These are phyloP conservation scores for Neonectria faginata DNA, from an alignment of 2,329 filamentous ascomycete genomes.

Conservation along the genomic window DNA sequence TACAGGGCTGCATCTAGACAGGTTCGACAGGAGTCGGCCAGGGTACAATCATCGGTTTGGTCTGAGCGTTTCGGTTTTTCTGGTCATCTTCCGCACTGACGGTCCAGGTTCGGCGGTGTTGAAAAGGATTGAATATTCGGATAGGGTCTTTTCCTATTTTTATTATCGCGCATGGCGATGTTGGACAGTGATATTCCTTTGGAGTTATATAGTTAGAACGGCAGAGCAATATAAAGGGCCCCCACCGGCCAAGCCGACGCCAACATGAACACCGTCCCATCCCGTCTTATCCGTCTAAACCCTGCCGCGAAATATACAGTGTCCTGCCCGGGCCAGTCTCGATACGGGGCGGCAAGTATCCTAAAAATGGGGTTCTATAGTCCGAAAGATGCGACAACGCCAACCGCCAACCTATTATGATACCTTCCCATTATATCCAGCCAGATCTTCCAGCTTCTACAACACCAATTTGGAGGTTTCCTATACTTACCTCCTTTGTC, in stretches of 20 bases:
- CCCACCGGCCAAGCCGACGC: conserved; percentile 26
- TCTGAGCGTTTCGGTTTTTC: conserved; percentile 13
- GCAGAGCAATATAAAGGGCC: conserved; percentile 15
- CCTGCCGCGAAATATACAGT: neutral
- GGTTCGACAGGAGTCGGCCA: conserved; percentile 9
- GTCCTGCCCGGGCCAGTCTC: neutral
- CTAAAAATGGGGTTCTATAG: conserved; percentile 20
- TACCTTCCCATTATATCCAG: neutral
- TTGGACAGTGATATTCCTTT: conserved; percentile 5
- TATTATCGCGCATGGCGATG: neutral
- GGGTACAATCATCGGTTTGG: conserved; percentile 12
- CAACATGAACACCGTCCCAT: neutral
- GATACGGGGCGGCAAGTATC: neutral
- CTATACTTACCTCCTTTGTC: conserved; percentile 2
- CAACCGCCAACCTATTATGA: conserved; percentile 2
- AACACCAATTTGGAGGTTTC: neutral
- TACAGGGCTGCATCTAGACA: conserved; percentile 13
- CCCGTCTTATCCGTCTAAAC: neutral
- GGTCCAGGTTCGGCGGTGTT: conserved; percentile 19
- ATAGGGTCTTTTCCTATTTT: conserved; percentile 3
- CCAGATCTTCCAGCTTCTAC: conserved; percentile 1
- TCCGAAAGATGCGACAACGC: conserved; percentile 15
- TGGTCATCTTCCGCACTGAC: conserved; percentile 15
- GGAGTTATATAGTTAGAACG: conserved; percentile 14
- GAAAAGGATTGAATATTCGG: conserved; percentile 14